These are phyloP conservation scores for Termitomyces sp. DNA, from an alignment of 768 basidiomycete species.

Conservation along the genomic window DNA sequence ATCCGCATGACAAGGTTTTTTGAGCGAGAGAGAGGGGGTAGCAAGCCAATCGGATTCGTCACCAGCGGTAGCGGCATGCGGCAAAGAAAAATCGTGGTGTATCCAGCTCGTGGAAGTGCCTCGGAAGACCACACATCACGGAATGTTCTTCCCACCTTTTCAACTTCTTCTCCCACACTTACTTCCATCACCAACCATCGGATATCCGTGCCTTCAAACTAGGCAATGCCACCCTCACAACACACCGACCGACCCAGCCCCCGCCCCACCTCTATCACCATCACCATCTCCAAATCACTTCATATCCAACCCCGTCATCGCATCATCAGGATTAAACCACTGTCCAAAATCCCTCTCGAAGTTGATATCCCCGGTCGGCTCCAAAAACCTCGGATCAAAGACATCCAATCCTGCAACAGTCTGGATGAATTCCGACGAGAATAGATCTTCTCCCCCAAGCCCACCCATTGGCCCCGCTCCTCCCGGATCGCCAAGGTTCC, in stretches of 20 bases:
- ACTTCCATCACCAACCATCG: background rate
- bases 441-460: constrained; percentile 12
- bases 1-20: constrained; percentile 1
- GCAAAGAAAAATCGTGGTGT: background rate
- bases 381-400: constrained; percentile 36
- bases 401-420: constrained; percentile 37
- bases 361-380: constrained; percentile 46
- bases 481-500: constrained; percentile 19
- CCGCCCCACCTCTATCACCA: background rate
- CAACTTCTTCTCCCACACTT: background rate
- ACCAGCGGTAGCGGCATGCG: background rate
- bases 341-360: constrained; percentile 74
- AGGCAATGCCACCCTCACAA: background rate
- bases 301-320: constrained; percentile 17
- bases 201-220: background rate
- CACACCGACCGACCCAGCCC: background rate
- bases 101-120: background rate
- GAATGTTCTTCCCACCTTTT: background rate
- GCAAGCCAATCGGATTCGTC: background rate
- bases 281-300: constrained; percentile 2
- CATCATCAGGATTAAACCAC: constrained; percentile 65
- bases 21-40: background rate
- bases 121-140: background rate
- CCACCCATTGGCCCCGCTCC: constrained; percentile 5
- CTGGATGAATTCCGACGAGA: constrained; percentile 41